Conservation (phyloP, 495 filamentous ascomycete genomes). For the Pyrenula massariospora region DNA sequence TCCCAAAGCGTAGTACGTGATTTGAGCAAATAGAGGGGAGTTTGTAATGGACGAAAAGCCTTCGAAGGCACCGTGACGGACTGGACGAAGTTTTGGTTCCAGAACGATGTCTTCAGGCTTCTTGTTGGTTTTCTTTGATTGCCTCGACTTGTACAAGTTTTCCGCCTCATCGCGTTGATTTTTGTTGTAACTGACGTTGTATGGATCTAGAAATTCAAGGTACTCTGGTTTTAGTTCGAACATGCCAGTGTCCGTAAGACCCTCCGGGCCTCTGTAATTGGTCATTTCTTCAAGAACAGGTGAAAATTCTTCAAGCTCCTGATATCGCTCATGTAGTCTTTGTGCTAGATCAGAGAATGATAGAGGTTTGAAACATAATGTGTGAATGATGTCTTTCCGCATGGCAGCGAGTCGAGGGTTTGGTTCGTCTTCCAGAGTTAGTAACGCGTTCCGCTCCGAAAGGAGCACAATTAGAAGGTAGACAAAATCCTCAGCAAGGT, state of each 20-base stretch:
- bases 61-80: slow-evolving; percentile 63
- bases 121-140: slow-evolving; percentile 80
- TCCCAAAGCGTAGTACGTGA: slow-evolving; percentile 77
- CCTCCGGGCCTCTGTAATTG: slow-evolving; percentile 78
- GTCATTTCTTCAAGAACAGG: slow-evolving; percentile 82
- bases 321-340: slow-evolving; percentile 56
- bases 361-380: slow-evolving; percentile 89
- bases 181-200: slow-evolving; percentile 87
- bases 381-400: slow-evolving; percentile 81
- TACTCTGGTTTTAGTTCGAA: slow-evolving; percentile 85
- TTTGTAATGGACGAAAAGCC: slow-evolving; percentile 65
- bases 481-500: slow-evolving; percentile 91
- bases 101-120: slow-evolving; percentile 77
- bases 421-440: slow-evolving; percentile 54
- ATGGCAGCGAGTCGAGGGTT: slow-evolving; percentile 58
- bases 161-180: slow-evolving; percentile 97
- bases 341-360: slow-evolving; percentile 80
- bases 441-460: slow-evolving; percentile 75
- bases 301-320: slow-evolving; percentile 67
- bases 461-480: slow-evolving; percentile 84
- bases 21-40: slow-evolving; percentile 77
- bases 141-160: slow-evolving; percentile 69
- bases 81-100: slow-evolving; percentile 74
- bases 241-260: slow-evolving; percentile 79
- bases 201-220: slow-evolving; percentile 81